Evolutionary conservation across 2,329 filamentous ascomycete genomes (phyloP), one percentile per base, ranked within the genome.

Genomic region (Aspergillus vadensis): DNA sequence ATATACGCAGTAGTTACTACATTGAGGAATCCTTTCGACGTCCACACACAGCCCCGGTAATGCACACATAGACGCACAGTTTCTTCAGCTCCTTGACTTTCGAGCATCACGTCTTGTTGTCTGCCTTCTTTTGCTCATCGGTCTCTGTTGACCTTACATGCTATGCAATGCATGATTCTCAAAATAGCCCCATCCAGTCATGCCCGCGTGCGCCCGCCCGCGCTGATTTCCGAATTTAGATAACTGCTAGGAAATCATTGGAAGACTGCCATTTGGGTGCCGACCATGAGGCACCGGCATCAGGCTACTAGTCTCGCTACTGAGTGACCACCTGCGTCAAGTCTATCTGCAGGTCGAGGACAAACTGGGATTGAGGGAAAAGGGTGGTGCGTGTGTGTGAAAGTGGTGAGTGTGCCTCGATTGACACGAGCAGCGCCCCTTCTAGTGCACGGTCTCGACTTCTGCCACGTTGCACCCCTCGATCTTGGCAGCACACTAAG

Each of bases 401-500:
- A 12, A 5, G 32, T 36, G 32, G 32, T 36, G 32, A 36, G 39
- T 36, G 30, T 39, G 30, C 27, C 19, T 54, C 38, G 44, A 59
- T 56, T 32, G 36, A 39, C 48, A 53, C 53, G 53, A 55, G 53
- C 36, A 38, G 41, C 30, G 14, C 27, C 39, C 50, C 30, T 47
- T 52, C 38, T 52, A 49, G 47, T 57, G 65, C 66, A 67, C 63
- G 63, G 65, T 59, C 63, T 66, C 54, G 61, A 62, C 59, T 63
- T 60, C 63, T 44, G 50, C 66, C 66, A 68, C 66, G 66, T 68
- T 68, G 61, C 58, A 59, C 60, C 66, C 66, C 62, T 68, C 62
- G 61, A 67, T 66, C 66, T 68, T 68, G 65, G 66, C 66, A 68
- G 55, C 55, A 63, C 60, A 59, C 65, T 67, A 67, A 68, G 59